A percentile compares a stretch with the other conserved stretches of the same genome.
phyloP scores from a whole-genome alignment of 2,329 filamentous ascomycete genomes.

The Diplodia scrobiculata region DNA sequence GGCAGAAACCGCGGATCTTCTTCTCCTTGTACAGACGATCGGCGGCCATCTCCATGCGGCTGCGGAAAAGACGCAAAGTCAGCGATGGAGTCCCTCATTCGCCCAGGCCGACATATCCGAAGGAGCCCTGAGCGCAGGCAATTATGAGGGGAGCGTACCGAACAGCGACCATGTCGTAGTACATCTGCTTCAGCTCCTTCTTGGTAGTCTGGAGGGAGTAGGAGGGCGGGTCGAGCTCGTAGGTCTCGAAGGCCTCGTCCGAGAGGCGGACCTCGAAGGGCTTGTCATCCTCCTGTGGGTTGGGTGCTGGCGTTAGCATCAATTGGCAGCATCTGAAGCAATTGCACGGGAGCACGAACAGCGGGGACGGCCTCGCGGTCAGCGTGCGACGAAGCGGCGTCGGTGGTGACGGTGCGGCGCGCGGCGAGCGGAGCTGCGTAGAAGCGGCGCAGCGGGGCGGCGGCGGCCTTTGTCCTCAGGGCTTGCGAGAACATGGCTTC shows the following conservation, averaged over 20 bases:
- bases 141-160: slow-evolving; percentile 63
- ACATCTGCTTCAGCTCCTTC: slow-evolving; percentile 98
- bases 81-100: slow-evolving; percentile 19
- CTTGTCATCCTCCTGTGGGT: slow-evolving; percentile 80
- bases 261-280: slow-evolving; percentile 88
- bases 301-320: slow-evolving; percentile 10
- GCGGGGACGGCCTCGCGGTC: slow-evolving; percentile 72
- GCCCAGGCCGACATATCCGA: slow-evolving; percentile 24
- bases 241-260: slow-evolving; percentile 99
- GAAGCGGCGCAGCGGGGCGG: slow-evolving; percentile 45
- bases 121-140: neutral
- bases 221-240: slow-evolving; percentile 93
- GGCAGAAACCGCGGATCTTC: slow-evolving; percentile 99
- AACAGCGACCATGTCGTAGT: slow-evolving; percentile 93
- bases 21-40: slow-evolving; percentile 99
- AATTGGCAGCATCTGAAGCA: neutral
- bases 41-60: slow-evolving; percentile 99
- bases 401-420: slow-evolving; percentile 80
- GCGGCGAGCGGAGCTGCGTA: slow-evolving; percentile 41
- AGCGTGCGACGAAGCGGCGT: slow-evolving; percentile 88
- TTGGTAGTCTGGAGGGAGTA: slow-evolving; percentile 94
- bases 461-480: slow-evolving; percentile 46
- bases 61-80: slow-evolving; percentile 44
- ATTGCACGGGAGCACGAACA: slow-evolving; percentile 38
- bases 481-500: slow-evolving; percentile 45